phyloP scores from a whole-genome alignment of 2,329 filamentous ascomycete genomes.

The Diaporthe eres region DNA sequence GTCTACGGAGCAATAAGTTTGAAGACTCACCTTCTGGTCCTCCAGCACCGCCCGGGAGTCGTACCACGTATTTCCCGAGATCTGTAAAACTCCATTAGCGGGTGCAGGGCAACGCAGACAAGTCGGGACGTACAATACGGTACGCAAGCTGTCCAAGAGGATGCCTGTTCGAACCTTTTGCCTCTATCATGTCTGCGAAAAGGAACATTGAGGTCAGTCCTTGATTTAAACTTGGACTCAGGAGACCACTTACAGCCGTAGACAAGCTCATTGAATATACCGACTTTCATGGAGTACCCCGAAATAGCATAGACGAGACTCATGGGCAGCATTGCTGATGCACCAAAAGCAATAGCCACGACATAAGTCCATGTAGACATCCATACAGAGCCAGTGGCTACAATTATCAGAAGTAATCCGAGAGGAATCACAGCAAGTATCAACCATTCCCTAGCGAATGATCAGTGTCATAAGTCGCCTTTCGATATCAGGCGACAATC shows the following conservation, averaged over 20 bases:
- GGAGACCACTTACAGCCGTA: conserved; percentile 40
- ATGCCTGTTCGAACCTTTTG: conserved; percentile 32
- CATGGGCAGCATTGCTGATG: conserved; percentile 44
- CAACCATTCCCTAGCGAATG: conserved; percentile 19
- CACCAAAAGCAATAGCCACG: conserved; percentile 44
- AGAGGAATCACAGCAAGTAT: conserved; percentile 36
- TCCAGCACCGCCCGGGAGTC: conserved; percentile 41
- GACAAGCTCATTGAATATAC: conserved; percentile 43
- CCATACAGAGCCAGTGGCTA: conserved; percentile 42
- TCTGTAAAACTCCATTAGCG: conserved; percentile 18
- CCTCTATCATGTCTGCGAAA: conserved; percentile 42
- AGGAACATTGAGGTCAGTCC: background rate
- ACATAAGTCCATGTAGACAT: conserved; percentile 44
- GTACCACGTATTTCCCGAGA: conserved; percentile 45
- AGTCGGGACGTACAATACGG: background rate
- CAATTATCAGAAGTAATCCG: conserved; percentile 42
- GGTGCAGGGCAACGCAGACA: background rate
- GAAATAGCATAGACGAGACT: conserved; percentile 43
- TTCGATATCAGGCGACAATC: background rate
- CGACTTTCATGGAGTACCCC: conserved; percentile 43
- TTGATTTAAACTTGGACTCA: background rate
- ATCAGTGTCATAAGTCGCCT: background rate
- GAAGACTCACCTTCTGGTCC: conserved; percentile 42
- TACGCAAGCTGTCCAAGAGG: conserved; percentile 44
- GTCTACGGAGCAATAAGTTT: background rate